These are phyloP conservation scores for Crotalaria pallida DNA, from an alignment of 306 rosid species.

Conservation along the genomic window DNA sequence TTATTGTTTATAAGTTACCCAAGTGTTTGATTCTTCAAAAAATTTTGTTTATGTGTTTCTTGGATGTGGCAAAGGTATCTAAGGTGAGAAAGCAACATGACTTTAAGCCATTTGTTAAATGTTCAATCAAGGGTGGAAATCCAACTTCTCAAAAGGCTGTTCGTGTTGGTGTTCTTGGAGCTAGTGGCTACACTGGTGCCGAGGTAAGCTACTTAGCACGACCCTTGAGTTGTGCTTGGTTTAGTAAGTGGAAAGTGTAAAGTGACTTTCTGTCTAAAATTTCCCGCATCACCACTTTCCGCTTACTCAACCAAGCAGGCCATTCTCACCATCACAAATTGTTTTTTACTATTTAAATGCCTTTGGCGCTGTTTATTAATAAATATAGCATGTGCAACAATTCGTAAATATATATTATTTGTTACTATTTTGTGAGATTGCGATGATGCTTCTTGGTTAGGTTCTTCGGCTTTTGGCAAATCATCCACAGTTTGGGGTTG, in stretches of 20 bases:
- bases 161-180: conserved; percentile 94
- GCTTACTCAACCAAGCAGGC: neutral
- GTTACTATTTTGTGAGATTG: conserved; percentile 3
- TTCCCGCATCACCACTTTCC: neutral
- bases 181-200: conserved; percentile 97
- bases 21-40: neutral
- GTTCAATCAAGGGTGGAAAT: conserved; percentile 39
- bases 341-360: neutral
- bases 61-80: conserved; percentile 24
- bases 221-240: neutral
- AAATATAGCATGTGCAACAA: too few relatives aligned
- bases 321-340: neutral
- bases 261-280: too few relatives aligned
- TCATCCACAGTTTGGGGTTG: conserved; percentile 77
- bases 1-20: neutral
- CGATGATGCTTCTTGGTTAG: conserved; percentile 38
- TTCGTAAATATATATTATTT: too few relatives aligned
- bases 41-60: neutral
- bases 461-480: conserved; percentile 84
- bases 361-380: too few relatives aligned
- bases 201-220: conserved; percentile 49
- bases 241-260: conserved; percentile 2
- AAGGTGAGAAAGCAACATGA: conserved; percentile 32
- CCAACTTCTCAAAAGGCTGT: conserved; percentile 44
- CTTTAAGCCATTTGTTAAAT: conserved; percentile 49